Base-by-base conservation (phyloP, 768 basidiomycete genomes). In the Rhodosporidiobolus odoratus region DNA sequence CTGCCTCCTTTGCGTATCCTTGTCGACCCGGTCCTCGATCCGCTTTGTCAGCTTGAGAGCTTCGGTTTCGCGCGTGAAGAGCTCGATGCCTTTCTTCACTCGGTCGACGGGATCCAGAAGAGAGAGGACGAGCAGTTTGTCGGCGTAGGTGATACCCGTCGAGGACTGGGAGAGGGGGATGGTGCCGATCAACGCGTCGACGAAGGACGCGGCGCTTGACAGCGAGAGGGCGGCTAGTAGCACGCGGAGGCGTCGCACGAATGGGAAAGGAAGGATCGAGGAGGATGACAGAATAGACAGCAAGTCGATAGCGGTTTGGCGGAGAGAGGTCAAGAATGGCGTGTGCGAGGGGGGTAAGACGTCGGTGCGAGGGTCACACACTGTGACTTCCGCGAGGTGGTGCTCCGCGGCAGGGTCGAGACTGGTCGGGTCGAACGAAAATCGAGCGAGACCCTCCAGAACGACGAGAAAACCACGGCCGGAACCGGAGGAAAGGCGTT, bases 171-270 rank as follows among this genome's bases (percentile, higher is more conserved):
- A 65, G 68, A 34, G 10, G 35, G 64, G 64, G 34, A 74, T 50
- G 0, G 58, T 50, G 32, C 74, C 75, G 25, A 77, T 71, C 2
- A 79, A 59, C 12, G 76, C 64, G 73, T 80, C 79, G 34, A 76
- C 60, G n/a, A 79, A 60, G 13, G 78, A 37, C 0, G 70, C 53
- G 4, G 75, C 68, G 19, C 76, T 70, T 2, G 76, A 21, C 21
- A 53, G 48, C 12, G 72, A 57, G 45, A 79, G 61, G 21, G 71
- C 34, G 23, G 32, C 56, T 62, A 69, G 74, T 72, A 16, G 77
- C 27, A 56, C 65, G 59, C 53, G 71, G 30, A 50, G 79, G 66
- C 35, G 77, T 58, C 43, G 78, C 50, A 17, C 27, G 35, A 43
- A 35, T 32, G 52, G 76, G 53, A 53, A 66, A 1, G 43, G 72